Conservation (phyloP, 2,329 filamentous ascomycete species). For the Paecilomyces sp. region DNA sequence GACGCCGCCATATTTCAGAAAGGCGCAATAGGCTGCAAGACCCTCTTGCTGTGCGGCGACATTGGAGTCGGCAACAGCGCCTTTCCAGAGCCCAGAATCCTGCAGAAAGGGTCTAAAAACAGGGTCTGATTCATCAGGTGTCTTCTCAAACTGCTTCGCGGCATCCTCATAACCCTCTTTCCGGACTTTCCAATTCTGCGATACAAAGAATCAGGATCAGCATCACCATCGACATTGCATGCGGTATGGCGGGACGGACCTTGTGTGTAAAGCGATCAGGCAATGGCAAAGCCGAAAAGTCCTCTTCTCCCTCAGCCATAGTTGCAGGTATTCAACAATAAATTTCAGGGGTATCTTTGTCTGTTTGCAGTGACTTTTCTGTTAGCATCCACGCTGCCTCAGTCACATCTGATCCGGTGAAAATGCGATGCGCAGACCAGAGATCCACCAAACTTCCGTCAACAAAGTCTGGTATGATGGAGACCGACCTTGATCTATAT, state of each 20-base stretch:
- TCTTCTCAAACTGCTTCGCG: slow-evolving; percentile 74
- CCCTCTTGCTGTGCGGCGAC: slow-evolving; percentile 95
- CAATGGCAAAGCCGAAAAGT: slow-evolving; percentile 36
- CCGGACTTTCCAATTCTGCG: slow-evolving; percentile 86
- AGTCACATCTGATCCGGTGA: neutral
- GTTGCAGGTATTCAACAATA: slow-evolving; percentile 7
- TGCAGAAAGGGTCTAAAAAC: slow-evolving; percentile 81
- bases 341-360: neutral
- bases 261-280: slow-evolving; percentile 38
- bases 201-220: slow-evolving; percentile 17
- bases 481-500: neutral
- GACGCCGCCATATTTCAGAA: slow-evolving; percentile 81
- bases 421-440: too few species aligned
- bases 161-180: slow-evolving; percentile 94
- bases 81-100: slow-evolving; percentile 84
- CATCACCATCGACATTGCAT: neutral
- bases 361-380: neutral
- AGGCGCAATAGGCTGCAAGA: slow-evolving; percentile 78
- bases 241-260: slow-evolving; percentile 14
- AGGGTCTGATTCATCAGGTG: slow-evolving; percentile 77
- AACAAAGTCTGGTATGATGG: too few species aligned
- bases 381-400: neutral
- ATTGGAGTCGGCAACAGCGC: slow-evolving; percentile 86
- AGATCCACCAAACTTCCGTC: too few species aligned
- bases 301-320: slow-evolving; percentile 37